These are phyloP conservation scores for Chrysoporthe deuterocubensis DNA, from an alignment of 2,329 filamentous ascomycete genomes.

Conservation along the genomic window DNA sequence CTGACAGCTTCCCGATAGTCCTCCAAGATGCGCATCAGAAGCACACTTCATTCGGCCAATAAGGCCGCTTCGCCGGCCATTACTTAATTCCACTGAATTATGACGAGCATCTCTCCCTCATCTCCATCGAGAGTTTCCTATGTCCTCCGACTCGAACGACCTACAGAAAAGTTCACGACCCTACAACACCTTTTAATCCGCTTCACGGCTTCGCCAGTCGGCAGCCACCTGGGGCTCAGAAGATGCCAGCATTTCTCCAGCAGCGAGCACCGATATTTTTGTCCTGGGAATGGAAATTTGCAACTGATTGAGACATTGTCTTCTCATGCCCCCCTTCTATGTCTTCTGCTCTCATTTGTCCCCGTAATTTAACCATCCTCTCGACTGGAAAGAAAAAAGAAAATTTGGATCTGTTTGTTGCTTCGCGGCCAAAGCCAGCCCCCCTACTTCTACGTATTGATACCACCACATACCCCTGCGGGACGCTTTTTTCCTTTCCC, in stretches of 20 bases:
- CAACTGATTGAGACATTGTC: conserved; percentile 11
- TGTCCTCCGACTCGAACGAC: conserved; percentile 27
- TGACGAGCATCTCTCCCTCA: conserved; percentile 13
- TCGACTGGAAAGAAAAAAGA: conserved; percentile 26
- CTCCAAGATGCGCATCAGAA: conserved; percentile 48
- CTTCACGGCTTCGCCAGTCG: conserved; percentile 4
- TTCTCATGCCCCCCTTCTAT: conserved; percentile 5
- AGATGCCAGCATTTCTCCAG: not conserved
- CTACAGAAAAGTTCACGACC: conserved; percentile 22
- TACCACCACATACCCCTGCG: conserved; percentile 27
- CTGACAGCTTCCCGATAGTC: conserved; percentile 40
- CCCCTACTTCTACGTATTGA: conserved; percentile 24
- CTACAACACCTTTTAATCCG: conserved; percentile 25
- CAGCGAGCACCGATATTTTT: not conserved
- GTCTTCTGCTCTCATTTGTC: conserved; percentile 25
- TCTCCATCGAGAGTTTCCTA: conserved; percentile 25
- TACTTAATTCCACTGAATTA: conserved; percentile 17
- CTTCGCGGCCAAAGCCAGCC: conserved; percentile 19
- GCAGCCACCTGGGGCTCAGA: not conserved
- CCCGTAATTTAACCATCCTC: conserved; percentile 8
- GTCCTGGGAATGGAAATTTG: not conserved
- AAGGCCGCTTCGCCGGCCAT: conserved; percentile 17
- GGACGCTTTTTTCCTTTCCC: conserved; percentile 1
- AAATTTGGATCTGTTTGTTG: conserved; percentile 24
- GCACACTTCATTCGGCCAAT: conserved; percentile 41